Base-by-base conservation (phyloP, 352 stramenopile species). In the Blastocystis sp. region DNA sequence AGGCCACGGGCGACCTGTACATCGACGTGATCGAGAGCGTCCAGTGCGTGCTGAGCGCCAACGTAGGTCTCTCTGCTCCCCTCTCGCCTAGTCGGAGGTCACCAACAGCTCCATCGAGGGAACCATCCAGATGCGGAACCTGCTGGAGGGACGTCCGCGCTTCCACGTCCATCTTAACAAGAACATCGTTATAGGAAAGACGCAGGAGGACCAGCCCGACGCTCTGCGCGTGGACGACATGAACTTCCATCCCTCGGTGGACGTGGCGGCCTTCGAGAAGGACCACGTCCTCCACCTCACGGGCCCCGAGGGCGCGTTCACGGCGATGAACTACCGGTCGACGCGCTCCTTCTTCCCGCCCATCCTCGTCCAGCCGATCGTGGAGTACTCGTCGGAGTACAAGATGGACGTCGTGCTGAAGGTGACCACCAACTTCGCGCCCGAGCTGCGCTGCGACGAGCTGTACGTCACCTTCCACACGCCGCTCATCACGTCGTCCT, bases 371-470 rank as follows among this genome's bases (percentile, higher is more conserved):
- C 23, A 76, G 55, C 76, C 76, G 18, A 53, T 87, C n/a, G 62
- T 87, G 23, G 76, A 87, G 62, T 50, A 69, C n/a, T 11, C 53
- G 11, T 87, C 76, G n/a, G 76, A 87, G 23, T 87, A 87, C 45
- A 70, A 66, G 26, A 29, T 76, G 55, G 76, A 87, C n/a, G 39
- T 87, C 39, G 45, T 87, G 37, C 47, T 87, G 8, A 87, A 87
- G 62, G 18, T 87, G n/a, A 54, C 76, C 76, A 76, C 76, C 2
- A 68, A 55, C 62, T 76, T 87, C 55, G 56, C 55, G 15, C 13
- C 43, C 23, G 50, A 68, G 62, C 55, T 75, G n/a, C 43, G 37
- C 23, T 76, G 55, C 45, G 20, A 18, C 45, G 76, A 87, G 20
- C 41, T 87, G 26, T 53, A 37, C 41, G 37, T 87, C 55, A 45